Evolutionary conservation across 495 filamentous ascomycete genomes (phyloP).

Genomic region (Pyrenopolyporus hunteri): DNA sequence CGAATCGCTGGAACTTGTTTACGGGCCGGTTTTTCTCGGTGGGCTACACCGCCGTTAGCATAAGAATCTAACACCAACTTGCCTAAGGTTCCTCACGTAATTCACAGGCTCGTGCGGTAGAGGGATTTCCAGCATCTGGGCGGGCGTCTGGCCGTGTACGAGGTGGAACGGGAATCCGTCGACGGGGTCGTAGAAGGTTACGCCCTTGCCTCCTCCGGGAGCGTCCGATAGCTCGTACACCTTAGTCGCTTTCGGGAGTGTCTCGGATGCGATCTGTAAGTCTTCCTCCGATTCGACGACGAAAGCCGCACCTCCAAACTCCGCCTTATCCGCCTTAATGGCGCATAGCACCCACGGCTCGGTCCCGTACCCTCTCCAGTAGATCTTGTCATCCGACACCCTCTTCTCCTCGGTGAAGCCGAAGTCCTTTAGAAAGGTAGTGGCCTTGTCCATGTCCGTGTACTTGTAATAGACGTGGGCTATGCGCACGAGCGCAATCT

Average conservation of each 20-base stretch:
- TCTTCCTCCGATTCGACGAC: conserved; percentile 63
- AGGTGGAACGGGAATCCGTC: conserved; percentile 66
- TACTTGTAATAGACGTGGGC: conserved; percentile 65
- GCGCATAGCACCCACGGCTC: conserved; percentile 64
- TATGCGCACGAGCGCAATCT: conserved; percentile 61
- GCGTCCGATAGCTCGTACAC: conserved; percentile 59
- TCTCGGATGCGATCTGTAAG: conserved; percentile 52
- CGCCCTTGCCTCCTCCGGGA: conserved; percentile 63
- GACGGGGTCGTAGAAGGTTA: conserved; percentile 64
- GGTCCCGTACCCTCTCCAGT: conserved; percentile 65
- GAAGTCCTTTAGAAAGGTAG: conserved; percentile 62
- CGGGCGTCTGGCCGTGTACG: conserved; percentile 59
- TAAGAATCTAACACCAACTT: background rate
- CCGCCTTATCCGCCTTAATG: conserved; percentile 52
- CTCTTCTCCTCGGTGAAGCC: conserved; percentile 57
- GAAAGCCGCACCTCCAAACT: conserved; percentile 62
- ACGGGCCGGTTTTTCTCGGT: conserved; percentile 54
- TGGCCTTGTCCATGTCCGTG: conserved; percentile 53
- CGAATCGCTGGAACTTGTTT: conserved; percentile 58
- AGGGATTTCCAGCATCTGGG: conserved; percentile 33
- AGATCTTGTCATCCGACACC: conserved; percentile 55
- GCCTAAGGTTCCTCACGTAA: conserved; percentile 18
- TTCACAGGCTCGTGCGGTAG: conserved; percentile 35
- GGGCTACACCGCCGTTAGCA: conserved; percentile 41
- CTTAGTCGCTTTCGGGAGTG: conserved; percentile 52